These are phyloP conservation scores for Neophaeococcomyces aloes DNA, from an alignment of 2,329 filamentous ascomycete species.

Conservation along the genomic window DNA sequence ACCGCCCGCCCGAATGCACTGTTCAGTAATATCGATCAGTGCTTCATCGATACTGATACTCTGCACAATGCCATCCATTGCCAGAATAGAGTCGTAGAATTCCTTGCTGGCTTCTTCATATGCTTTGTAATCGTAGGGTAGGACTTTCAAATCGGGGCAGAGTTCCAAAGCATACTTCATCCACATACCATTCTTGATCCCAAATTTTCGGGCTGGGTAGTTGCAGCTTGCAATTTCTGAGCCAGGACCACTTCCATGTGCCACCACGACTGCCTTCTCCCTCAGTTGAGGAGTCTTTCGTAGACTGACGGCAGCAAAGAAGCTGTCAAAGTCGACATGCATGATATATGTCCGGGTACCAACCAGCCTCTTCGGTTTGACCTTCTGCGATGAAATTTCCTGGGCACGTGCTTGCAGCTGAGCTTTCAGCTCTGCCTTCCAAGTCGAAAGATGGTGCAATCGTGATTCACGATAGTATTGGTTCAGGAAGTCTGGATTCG, in stretches of 20 bases:
- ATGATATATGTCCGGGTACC: conserved; percentile 71
- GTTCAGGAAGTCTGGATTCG: conserved; percentile 85
- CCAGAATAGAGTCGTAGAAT: conserved; percentile 78
- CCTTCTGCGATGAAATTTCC: conserved; percentile 43
- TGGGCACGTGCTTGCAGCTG: conserved; percentile 70
- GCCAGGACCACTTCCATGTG: conserved; percentile 71
- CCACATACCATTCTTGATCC: conserved; percentile 98
- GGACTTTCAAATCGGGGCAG: conserved; percentile 73
- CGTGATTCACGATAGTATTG: conserved; percentile 94
- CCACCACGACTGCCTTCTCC: conserved; percentile 76
- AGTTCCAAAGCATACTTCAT: conserved; percentile 81
- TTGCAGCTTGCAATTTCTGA: conserved; percentile 98
- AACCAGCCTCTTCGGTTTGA: conserved; percentile 43
- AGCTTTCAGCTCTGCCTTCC: conserved; percentile 91
- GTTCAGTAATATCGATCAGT: conserved; percentile 66
- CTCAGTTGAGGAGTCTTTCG: conserved; percentile 64
- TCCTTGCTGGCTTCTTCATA: conserved; percentile 83
- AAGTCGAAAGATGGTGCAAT: conserved; percentile 86
- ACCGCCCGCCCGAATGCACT: conserved; percentile 55
- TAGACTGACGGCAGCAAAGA: conserved; percentile 87
- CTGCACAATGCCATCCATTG: conserved; percentile 72
- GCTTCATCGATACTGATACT: conserved; percentile 97
- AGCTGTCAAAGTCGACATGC: conserved; percentile 96
- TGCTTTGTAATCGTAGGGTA: conserved; percentile 91
- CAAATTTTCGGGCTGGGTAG: conserved; percentile 75